Evolutionary conservation across 1,284 basidiomycete species (phyloP).

Genomic region (Tilletia caries): DNA sequence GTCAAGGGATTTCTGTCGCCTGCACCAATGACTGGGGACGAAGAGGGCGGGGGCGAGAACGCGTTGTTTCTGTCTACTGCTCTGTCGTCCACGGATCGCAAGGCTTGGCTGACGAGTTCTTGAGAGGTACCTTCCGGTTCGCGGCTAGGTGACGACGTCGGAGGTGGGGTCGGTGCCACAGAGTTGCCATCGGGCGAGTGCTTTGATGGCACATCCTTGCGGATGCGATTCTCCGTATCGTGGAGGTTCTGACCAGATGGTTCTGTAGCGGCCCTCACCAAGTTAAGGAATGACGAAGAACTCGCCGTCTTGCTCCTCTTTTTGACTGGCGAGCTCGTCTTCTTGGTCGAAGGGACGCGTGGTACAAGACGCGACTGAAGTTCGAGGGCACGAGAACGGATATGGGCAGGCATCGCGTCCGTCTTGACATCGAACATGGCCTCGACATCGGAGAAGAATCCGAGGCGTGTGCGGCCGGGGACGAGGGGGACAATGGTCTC

Average conservation of each 20-base stretch:
- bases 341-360: not conserved
- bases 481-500: slow-evolving; percentile 41
- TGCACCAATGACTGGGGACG: not conserved
- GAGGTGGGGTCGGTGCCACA: not conserved
- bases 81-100: not conserved
- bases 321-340: not conserved
- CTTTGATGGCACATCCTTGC: not conserved
- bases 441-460: slow-evolving; percentile 42
- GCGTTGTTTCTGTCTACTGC: not conserved
- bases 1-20: not conserved
- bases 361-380: not conserved
- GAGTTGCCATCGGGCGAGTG: not conserved
- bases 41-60: slow-evolving; percentile 9
- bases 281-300: not conserved
- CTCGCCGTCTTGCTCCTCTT: not conserved
- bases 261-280: no score
- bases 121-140: not conserved
- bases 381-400: not conserved
- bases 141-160: not conserved
- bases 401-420: slow-evolving; percentile 4
- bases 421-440: slow-evolving; percentile 25
- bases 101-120: not conserved
- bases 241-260: no score
- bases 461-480: slow-evolving; percentile 33
- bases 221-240: not conserved